Percentiles rank a stretch among this genome's conserved stretches.
phyloP scores from a whole-genome alignment of 176 grass and related monocot genomes.

The Alloteropsis semialata region DNA sequence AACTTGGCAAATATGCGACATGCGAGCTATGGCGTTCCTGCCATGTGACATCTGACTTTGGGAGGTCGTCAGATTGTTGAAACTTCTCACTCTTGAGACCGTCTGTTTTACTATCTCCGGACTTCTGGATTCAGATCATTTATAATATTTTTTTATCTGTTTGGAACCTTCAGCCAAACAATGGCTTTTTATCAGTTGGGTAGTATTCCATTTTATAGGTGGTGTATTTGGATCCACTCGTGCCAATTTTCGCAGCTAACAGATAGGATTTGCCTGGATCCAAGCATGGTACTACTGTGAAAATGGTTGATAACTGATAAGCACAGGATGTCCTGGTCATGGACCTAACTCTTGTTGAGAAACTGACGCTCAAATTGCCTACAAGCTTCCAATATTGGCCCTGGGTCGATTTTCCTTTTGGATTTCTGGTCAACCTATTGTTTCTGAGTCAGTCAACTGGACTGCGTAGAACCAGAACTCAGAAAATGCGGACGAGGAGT shows the following conservation, averaged over 20 bases:
- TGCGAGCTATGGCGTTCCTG: background rate
- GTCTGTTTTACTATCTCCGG: background rate
- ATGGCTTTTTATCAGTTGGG: too few relatives aligned
- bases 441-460: background rate
- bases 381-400: background rate
- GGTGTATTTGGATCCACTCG: too few relatives aligned
- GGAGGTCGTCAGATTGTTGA: background rate
- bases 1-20: background rate
- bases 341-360: background rate
- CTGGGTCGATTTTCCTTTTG: background rate
- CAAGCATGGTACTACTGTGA: background rate
- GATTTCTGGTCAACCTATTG: too few relatives aligned
- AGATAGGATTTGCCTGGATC: too few relatives aligned
- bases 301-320: background rate
- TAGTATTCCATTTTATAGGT: too few relatives aligned
- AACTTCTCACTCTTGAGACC: background rate
- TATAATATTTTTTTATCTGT: too few relatives aligned
- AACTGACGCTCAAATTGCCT: background rate
- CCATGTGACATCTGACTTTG: background rate
- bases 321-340: background rate
- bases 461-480: background rate
- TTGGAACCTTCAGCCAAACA: too few relatives aligned
- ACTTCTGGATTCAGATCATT: too few relatives aligned
- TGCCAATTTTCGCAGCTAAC: too few relatives aligned
- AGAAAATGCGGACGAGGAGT: background rate